Percentiles rank a stretch among this genome's conserved stretches.
These are phyloP conservation scores for Blastomyces emzantsi DNA, from an alignment of 2,329 filamentous ascomycete species.

Conservation along the genomic window DNA sequence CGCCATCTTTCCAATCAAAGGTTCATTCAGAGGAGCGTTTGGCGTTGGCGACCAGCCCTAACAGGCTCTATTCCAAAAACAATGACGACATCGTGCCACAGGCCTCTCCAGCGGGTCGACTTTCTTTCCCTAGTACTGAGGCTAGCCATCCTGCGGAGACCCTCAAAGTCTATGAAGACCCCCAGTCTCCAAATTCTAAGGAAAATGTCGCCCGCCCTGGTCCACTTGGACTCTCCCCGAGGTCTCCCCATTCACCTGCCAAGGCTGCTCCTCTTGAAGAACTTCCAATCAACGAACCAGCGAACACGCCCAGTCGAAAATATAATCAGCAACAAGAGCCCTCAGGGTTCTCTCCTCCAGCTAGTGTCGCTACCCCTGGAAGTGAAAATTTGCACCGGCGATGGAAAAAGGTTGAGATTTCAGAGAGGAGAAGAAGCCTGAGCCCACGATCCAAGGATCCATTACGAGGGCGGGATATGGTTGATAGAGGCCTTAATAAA, in stretches of 20 bases:
- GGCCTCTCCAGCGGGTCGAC: slow-evolving; percentile 10
- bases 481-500: slow-evolving; percentile 30
- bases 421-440: slow-evolving; percentile 26
- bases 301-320: slow-evolving; percentile 18
- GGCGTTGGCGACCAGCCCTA: slow-evolving; percentile 10
- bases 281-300: slow-evolving; percentile 32
- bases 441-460: slow-evolving; percentile 34
- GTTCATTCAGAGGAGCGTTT: slow-evolving; percentile 13
- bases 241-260: slow-evolving; percentile 18
- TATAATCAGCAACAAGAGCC: slow-evolving; percentile 19
- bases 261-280: slow-evolving; percentile 31
- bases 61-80: slow-evolving; percentile 9
- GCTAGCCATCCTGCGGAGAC: slow-evolving; percentile 18
- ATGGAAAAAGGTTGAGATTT: slow-evolving; percentile 27
- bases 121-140: slow-evolving; percentile 24
- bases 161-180: slow-evolving; percentile 47
- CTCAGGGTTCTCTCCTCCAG: slow-evolving; percentile 8
- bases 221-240: slow-evolving; percentile 16
- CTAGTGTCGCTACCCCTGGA: slow-evolving; percentile 8
- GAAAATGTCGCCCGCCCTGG: slow-evolving; percentile 18
- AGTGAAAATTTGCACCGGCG: slow-evolving; percentile 23
- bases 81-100: slow-evolving; percentile 12
- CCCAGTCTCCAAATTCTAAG: slow-evolving; percentile 31
- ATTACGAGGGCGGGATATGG: slow-evolving; percentile 29
- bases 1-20: slow-evolving; percentile 11